These are phyloP conservation scores for Claviceps pazoutovae DNA, from an alignment of 2,329 filamentous ascomycete genomes.

Conservation along the genomic window DNA sequence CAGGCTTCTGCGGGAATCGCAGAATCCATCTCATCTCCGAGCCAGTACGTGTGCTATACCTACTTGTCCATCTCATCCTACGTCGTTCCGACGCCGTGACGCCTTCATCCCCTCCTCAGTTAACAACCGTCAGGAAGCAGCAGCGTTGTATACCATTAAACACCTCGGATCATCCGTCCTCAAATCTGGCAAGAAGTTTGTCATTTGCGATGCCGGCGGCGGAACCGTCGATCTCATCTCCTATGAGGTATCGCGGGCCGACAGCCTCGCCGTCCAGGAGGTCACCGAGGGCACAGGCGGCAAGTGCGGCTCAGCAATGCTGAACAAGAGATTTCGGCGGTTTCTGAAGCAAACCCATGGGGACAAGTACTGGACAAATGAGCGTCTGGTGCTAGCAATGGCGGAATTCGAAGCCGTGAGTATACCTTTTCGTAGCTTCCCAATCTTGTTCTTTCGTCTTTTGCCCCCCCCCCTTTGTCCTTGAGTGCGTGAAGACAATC, in stretches of 20 bases:
- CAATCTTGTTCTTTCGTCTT: too few species aligned
- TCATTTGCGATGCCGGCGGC: constrained; percentile 40
- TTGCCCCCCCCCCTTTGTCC: too few species aligned
- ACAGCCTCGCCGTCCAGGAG: constrained; percentile 32
- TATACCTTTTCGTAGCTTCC: background rate
- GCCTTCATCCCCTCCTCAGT: too few species aligned
- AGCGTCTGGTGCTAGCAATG: constrained; percentile 25
- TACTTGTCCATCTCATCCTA: background rate
- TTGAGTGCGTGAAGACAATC: too few species aligned
- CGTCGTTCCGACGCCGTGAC: too few species aligned
- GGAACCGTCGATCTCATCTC: constrained; percentile 41
- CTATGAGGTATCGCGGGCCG: constrained; percentile 30
- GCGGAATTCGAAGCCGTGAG: constrained; percentile 28
- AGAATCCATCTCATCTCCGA: constrained; percentile 35
- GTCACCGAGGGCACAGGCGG: constrained; percentile 34
- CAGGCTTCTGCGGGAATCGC: constrained; percentile 25
- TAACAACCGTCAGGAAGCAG: constrained; percentile 26
- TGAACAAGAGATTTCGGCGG: constrained; percentile 33
- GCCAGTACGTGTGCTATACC: constrained; percentile 19
- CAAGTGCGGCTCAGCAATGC: constrained; percentile 34
- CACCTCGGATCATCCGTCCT: constrained; percentile 27
- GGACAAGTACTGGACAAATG: constrained; percentile 28
- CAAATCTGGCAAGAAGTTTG: constrained; percentile 31
- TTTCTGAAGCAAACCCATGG: constrained; percentile 30
- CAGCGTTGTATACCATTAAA: constrained; percentile 34